Percentiles rank a stretch among this genome's conserved stretches.
phyloP scores from a whole-genome alignment of 1,284 basidiomycete genomes.

The Heliocybe sulcata region DNA sequence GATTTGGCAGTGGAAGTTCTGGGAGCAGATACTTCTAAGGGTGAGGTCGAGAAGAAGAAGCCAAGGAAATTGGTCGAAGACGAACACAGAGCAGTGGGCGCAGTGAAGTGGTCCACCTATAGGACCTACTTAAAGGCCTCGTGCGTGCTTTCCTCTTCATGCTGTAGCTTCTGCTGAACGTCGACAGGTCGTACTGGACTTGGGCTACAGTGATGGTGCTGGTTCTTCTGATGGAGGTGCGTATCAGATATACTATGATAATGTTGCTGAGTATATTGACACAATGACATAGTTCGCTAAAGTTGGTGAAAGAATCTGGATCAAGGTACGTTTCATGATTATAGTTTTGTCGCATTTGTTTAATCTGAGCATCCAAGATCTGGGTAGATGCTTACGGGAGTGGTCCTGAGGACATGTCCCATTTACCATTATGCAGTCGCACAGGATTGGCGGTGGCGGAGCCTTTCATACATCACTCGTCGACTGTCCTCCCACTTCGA shows the following conservation, averaged over 20 bases:
- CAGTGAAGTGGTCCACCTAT: slow-evolving; percentile 77
- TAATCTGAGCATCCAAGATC: slow-evolving; percentile 23
- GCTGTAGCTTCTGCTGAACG: not conserved
- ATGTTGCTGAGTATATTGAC: not conserved
- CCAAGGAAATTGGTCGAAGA: slow-evolving; percentile 61
- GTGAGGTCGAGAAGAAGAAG: slow-evolving; percentile 29
- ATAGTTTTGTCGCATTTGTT: not conserved
- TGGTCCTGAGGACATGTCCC: slow-evolving; percentile 5
- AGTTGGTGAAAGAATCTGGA: slow-evolving; percentile 65
- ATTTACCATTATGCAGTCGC: slow-evolving; percentile 16
- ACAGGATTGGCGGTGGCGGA: slow-evolving; percentile 22
- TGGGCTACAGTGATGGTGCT: slow-evolving; percentile 43
- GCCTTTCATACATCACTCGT: slow-evolving; percentile 12
- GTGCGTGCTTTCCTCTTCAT: slow-evolving; percentile 21
- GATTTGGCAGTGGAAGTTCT: slow-evolving; percentile 21
- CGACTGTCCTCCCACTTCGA: slow-evolving; percentile 13
- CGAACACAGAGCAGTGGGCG: slow-evolving; percentile 65
- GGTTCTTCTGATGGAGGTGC: slow-evolving; percentile 40
- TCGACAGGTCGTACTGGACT: slow-evolving; percentile 58
- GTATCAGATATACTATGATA: not conserved
- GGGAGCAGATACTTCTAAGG: slow-evolving; percentile 8
- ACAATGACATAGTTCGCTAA: slow-evolving; percentile 28
- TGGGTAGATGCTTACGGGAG: slow-evolving; percentile 56
- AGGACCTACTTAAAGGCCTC: slow-evolving; percentile 70
- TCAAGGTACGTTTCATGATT: slow-evolving; percentile 44